Percentiles rank a stretch among this genome's conserved stretches.
These are phyloP conservation scores for Schizosaccharomyces pombe DNA, from an alignment of 805 yeast species.

Conservation along the genomic window DNA sequence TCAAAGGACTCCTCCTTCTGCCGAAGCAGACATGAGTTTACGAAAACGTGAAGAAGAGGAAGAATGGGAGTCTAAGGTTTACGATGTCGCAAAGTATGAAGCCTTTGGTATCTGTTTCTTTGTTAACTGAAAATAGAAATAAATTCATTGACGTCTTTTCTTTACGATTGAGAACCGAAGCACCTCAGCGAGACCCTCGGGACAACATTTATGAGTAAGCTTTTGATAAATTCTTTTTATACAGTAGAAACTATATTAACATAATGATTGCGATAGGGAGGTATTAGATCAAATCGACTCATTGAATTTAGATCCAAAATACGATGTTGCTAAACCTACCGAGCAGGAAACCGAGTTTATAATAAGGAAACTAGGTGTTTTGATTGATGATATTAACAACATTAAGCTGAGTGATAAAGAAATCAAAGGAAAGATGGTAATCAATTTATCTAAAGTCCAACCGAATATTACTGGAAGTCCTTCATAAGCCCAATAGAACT, in stretches of 20 bases:
- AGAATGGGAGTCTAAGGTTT: not conserved
- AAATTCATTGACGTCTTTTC: not conserved
- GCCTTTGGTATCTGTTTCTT: too few species aligned
- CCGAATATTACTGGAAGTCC: not conserved
- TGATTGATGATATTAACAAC: not conserved
- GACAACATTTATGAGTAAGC: not conserved
- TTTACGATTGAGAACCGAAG: not conserved
- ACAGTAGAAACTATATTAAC: not conserved
- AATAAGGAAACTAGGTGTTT: not conserved
- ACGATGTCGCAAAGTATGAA: not conserved
- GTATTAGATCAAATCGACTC: not conserved
- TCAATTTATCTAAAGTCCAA: not conserved
- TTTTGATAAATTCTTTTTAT: too few species aligned
- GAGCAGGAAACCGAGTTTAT: not conserved
- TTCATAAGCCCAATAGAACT: not conserved
- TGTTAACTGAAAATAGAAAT: not conserved
- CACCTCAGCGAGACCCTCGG: not conserved
- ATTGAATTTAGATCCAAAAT: not conserved
- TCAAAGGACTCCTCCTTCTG: not conserved
- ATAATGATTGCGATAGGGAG: not conserved
- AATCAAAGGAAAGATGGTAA: not conserved
- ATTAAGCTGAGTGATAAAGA: not conserved
- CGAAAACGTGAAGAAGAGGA: not conserved
- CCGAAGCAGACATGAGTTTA: not conserved
- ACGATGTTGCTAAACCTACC: not conserved